Evolutionary conservation across 2,329 filamentous ascomycete species (phyloP), one percentile per base, ranked within the genome.

Genomic region (Cordyceps cicadae): DNA sequence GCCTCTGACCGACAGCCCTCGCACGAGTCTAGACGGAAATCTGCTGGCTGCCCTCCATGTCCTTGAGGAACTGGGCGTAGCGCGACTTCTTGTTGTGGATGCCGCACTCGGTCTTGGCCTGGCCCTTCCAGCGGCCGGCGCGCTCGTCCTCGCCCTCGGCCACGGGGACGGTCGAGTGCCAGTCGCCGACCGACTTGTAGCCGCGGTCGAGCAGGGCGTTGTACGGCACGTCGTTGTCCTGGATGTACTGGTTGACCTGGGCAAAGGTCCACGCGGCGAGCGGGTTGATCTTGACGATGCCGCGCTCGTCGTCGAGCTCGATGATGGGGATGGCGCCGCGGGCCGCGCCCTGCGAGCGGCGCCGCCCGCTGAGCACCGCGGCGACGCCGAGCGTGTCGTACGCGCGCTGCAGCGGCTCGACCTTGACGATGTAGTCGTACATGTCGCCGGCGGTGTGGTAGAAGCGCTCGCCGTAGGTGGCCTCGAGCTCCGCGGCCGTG

Each of bases 171-270:
- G 94, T 99, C 55, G 92, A 96, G 81, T 99, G 94, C 90, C 92
- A 97, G 80, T 99, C 94, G 64, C 94, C 94, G 64, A 99, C 83
- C 66, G 91, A 96, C 83, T 97, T 97, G 83, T 99, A 99, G n/a
- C 94, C 94, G 62, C 81, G 82, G 76, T 97, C 90, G 52, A 99
- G 83, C 34, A 99, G 84, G 64, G 83, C 86, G 73, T 99, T 99
- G 81, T 96, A 97, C 0, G 94, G 94, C 4, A 99, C 92, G 63
- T 91, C 77, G 79, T 97, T 84, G 69, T 89, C 87, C 68, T 86
- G 84, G 76, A 97, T 85, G 77, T 99, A 99, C 46, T 84, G 81
- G 75, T 92, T 87, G 63, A 99, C 93, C 72, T 97, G 89, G 64
- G 85, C 79, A 77, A 99, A 99, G 49, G 83, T 83, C 94, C 94